These are phyloP conservation scores for Cystobasidium ongulense DNA, from an alignment of 768 basidiomycete species.

Conservation along the genomic window DNA sequence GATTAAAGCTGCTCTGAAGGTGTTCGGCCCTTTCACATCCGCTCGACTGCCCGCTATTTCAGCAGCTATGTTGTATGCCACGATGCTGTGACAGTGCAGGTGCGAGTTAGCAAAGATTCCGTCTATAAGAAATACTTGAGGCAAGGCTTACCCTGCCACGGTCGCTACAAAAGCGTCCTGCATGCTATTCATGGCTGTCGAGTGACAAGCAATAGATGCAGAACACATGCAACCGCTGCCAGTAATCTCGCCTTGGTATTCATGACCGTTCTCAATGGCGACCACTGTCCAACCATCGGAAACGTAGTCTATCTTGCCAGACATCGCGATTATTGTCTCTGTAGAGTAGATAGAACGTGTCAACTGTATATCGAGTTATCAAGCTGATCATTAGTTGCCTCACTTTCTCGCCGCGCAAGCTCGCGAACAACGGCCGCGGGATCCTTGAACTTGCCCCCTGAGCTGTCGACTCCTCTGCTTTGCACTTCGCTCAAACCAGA, in stretches of 20 bases:
- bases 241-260: constrained; percentile 67
- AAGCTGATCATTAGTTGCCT: constrained; percentile 41
- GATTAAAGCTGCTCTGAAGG: constrained; percentile 59
- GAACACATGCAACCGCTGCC: constrained; percentile 71
- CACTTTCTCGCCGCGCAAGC: constrained; percentile 67
- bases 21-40: constrained; percentile 57
- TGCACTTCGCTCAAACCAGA: constrained; percentile 68
- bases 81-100: not conserved
- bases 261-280: constrained; percentile 65
- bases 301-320: constrained; percentile 70
- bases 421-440: constrained; percentile 61
- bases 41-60: constrained; percentile 54
- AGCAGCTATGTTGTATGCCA: constrained; percentile 17
- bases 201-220: not conserved
- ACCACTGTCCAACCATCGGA: constrained; percentile 69
- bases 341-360: not conserved
- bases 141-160: not conserved
- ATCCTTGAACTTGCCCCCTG: constrained; percentile 67
- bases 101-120: too few relatives aligned
- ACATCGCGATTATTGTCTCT: constrained; percentile 76
- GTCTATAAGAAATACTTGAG: too few relatives aligned
- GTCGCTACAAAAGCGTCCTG: not conserved
- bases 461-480: constrained; percentile 76
- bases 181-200: not conserved
- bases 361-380: not conserved